Conservation (phyloP, 441 rosid genomes). For the Populus hybrid region DNA sequence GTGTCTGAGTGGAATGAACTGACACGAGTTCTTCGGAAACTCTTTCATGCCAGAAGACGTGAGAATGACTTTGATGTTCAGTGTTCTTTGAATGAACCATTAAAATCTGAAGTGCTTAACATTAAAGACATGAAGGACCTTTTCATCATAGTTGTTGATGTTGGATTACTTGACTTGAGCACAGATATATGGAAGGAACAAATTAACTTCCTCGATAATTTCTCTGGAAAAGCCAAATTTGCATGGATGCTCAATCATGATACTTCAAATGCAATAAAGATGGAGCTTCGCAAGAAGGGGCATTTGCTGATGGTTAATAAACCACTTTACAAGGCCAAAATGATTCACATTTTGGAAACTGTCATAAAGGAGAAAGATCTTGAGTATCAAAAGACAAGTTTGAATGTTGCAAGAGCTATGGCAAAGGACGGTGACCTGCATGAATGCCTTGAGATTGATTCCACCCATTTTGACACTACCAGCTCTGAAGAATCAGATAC, state of each 20-base stretch:
- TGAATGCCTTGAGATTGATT: conserved; percentile 63
- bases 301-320: conserved; percentile 75
- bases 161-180: conserved; percentile 82
- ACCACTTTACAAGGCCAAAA: conserved; percentile 87
- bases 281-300: conserved; percentile 74
- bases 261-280: conserved; percentile 60
- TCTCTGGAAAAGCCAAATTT: conserved; percentile 60
- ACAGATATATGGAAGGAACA: conserved; percentile 92
- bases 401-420: conserved; percentile 24
- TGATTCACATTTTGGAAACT: conserved; percentile 80
- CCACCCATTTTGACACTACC: conserved; percentile 52
- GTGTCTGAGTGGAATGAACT: conserved; percentile 87
- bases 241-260: conserved; percentile 93
- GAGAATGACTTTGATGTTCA: conserved; percentile 38
- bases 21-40: conserved; percentile 65
- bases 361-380: conserved; percentile 46
- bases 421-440: conserved; percentile 37
- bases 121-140: conserved; percentile 38
- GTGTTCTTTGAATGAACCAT: conserved; percentile 35
- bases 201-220: conserved; percentile 74
- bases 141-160: conserved; percentile 69
- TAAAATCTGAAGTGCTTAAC: conserved; percentile 42
- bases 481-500: conserved; percentile 69
- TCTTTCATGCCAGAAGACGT: conserved; percentile 41
- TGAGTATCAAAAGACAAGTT: conserved; percentile 37